Conservation (phyloP, 441 rosid species). For the Arabidopsis hybrid region DNA sequence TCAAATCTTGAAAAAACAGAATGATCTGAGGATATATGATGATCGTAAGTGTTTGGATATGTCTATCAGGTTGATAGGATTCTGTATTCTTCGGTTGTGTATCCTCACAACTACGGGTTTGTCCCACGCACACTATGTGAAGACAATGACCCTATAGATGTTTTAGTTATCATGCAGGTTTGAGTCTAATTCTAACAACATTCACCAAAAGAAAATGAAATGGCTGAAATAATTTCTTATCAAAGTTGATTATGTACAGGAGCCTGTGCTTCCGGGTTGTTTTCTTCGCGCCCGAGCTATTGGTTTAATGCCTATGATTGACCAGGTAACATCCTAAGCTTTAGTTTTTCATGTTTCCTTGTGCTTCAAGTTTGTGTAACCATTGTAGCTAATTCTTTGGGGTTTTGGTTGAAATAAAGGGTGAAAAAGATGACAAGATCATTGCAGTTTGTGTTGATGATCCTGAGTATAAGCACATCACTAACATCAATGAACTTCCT, state of each 20-base stretch:
- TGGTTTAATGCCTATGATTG: conserved; percentile 99
- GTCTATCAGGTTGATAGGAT: conserved; percentile 79
- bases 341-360: neutral
- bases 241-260: conserved; percentile 53
- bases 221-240: neutral
- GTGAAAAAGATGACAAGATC: conserved; percentile 97
- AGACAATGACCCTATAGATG: conserved; percentile 96
- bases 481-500: conserved; percentile 84
- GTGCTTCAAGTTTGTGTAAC: neutral
- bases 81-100: conserved; percentile 90
- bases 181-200: conserved; percentile 7
- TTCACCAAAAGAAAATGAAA: neutral
- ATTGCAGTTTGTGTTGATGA: conserved; percentile 98
- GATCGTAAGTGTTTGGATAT: conserved; percentile 7
- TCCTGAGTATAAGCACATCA: conserved; percentile 91
- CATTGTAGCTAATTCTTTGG: neutral
- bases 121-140: conserved; percentile 93
- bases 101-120: conserved; percentile 97
- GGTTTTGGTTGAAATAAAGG: conserved; percentile 50
- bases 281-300: conserved; percentile 94
- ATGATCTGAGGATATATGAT: neutral
- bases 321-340: conserved; percentile 55
- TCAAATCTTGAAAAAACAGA: conserved; percentile 10
- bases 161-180: conserved; percentile 94
- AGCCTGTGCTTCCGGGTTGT: conserved; percentile 97